phyloP scores from a whole-genome alignment of 2,329 filamentous ascomycete species.

The Penicillium freii region DNA sequence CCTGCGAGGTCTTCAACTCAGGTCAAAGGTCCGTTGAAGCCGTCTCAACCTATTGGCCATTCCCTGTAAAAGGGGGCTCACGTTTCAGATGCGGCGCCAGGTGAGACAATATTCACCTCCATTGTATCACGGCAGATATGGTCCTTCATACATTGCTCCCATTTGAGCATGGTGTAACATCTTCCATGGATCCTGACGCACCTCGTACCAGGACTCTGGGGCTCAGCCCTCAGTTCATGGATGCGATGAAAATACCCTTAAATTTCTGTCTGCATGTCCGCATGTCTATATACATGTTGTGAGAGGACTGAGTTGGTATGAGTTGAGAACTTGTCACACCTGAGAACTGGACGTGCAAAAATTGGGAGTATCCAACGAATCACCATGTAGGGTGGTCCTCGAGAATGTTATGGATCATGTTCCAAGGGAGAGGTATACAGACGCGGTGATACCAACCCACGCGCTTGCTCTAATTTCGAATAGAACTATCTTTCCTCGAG shows the following conservation, averaged over 20 bases:
- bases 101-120: constrained; percentile 2
- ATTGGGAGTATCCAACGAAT: not conserved
- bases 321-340: not conserved
- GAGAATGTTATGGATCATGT: not conserved
- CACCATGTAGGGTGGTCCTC: not conserved
- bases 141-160: not conserved
- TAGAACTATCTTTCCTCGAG: constrained; percentile 1
- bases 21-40: not conserved
- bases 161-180: constrained; percentile 2
- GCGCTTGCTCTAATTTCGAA: constrained; percentile 7
- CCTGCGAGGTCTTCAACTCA: no score
- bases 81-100: not conserved
- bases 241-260: not conserved
- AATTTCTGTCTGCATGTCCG: not conserved
- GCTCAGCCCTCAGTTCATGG: not conserved
- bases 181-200: not conserved
- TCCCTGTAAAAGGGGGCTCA: not conserved
- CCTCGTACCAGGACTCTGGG: constrained; percentile 5
- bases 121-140: constrained; percentile 1
- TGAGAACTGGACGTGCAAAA: not conserved
- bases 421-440: not conserved
- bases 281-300: constrained; percentile 7
- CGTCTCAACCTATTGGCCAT: not conserved
- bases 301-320: not conserved
- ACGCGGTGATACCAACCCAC: constrained; percentile 8